Percentiles rank a stretch among this genome's conserved stretches.
Evolutionary conservation across 1,139 yeast genomes (phyloP).

Genomic region (Pneumocystis sp.): DNA sequence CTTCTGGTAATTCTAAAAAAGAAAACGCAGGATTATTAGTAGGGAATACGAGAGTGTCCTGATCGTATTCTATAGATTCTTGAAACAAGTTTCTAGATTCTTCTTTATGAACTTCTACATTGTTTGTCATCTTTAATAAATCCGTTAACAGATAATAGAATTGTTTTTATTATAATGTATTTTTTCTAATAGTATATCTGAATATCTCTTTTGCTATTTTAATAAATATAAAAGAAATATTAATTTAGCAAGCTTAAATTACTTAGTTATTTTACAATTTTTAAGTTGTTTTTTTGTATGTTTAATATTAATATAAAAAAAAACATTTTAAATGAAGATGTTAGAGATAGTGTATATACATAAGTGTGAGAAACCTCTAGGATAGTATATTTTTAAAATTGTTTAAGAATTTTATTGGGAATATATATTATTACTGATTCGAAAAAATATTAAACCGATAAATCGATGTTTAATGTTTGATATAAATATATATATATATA

Average conservation of each 20-base stretch:
- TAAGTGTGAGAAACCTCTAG: not conserved
- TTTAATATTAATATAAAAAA: not conserved
- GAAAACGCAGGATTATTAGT: not conserved
- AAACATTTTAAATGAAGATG: not conserved
- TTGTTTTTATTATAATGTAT: not conserved
- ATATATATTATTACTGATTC: not conserved
- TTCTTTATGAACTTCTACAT: not conserved
- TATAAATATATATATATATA: too few relatives aligned
- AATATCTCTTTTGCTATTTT: not conserved
- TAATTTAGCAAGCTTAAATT: not conserved
- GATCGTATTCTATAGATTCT: not conserved
- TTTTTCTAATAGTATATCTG: not conserved
- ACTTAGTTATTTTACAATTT: not conserved
- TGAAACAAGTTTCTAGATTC: not conserved
- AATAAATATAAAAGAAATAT: not conserved
- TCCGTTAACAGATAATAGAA: not conserved
- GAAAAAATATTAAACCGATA: not conserved
- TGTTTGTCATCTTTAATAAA: not conserved
- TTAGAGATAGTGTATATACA: not conserved
- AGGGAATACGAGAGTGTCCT: not conserved
- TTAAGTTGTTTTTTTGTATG: not conserved
- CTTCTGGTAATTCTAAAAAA: not conserved
- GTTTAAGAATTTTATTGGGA: too few relatives aligned
- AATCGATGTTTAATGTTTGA: too few relatives aligned
- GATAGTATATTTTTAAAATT: too few relatives aligned